A percentile compares a stretch with the other conserved stretches of the same genome.
Conservation (phyloP, 495 filamentous ascomycete species). For the Penicillium cinerascens region DNA sequence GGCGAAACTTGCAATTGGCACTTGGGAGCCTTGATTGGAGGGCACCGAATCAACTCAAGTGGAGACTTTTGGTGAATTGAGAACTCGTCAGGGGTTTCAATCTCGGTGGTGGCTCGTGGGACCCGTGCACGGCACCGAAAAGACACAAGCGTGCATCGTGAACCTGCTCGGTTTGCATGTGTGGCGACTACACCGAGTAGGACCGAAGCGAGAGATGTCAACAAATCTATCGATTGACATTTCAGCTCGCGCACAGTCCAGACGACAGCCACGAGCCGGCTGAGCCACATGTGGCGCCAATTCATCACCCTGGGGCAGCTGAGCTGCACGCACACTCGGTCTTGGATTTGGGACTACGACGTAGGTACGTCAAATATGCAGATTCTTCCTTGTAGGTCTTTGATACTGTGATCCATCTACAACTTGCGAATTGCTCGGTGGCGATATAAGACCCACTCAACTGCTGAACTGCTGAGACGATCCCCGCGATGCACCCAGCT, state of each 20-base stretch:
- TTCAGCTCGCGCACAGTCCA: background rate
- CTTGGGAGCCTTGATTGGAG: slow-evolving; percentile 18
- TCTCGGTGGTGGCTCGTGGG: slow-evolving; percentile 12
- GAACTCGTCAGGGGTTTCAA: background rate
- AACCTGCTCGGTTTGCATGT: background rate
- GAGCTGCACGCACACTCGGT: background rate
- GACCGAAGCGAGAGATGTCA: background rate
- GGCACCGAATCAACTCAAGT: slow-evolving; percentile 5
- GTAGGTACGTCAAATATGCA: background rate
- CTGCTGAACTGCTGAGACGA: background rate
- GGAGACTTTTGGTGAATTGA: background rate
- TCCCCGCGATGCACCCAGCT: background rate
- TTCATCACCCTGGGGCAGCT: slow-evolving; percentile 15
- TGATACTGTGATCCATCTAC: background rate
- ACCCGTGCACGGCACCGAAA: slow-evolving; percentile 1
- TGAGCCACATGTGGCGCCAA: slow-evolving; percentile 24
- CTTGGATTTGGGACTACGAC: background rate
- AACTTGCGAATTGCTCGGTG: background rate
- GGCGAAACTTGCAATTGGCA: background rate
- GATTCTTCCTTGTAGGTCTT: background rate
- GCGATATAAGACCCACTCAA: background rate
- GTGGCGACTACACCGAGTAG: background rate
- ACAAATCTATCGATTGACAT: background rate
- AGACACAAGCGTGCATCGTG: too few species aligned
- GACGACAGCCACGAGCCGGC: slow-evolving; percentile 9